Base-by-base conservation (phyloP, 2,329 filamentous ascomycete species). In the Fusarium penzigii region DNA sequence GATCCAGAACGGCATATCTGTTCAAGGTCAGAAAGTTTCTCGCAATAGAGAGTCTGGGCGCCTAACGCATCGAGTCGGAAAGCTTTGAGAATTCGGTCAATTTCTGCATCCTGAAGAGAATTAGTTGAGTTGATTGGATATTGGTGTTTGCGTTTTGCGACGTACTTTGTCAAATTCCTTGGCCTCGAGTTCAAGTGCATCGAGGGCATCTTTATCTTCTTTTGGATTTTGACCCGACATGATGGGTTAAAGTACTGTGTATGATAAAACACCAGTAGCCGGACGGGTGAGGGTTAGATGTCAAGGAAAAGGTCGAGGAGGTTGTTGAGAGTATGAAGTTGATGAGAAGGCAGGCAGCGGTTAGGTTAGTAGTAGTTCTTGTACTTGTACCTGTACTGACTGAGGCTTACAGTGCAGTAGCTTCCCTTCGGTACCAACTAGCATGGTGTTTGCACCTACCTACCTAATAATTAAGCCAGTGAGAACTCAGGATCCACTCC, bases 1-100 rank as follows among this genome's bases (percentile, higher is more conserved):
- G 88, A 72, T 95, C 94, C 42, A 99, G 87, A 44, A 99, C 91
- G 46, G 93, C 90, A 72, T 99, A 99, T 63, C 87, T 90, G 56
- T 46, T 16, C 12, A 9, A 17, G 13, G 8, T n/a, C 59, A 46
- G 59, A 53, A 43, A n/a, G 11, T 9, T 6, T n/a, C 43, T 10
- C 17, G 17, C n/a, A 1, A 16, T 13, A 29, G 34, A 51, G 39
- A 7, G 5, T 2, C 34, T 7, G 11, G 67, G 20, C 5, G 7
- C 7, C 77, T 63, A 69, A 81, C 78, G 82, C 82, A 69, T 85
- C 79, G 16, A 85, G 84, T 64, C 88, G 86, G 73, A 99, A 99
- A 44, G 92, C 90, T 66, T 88, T 89, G 62, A 96, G 81, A 63
- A 99, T 99, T 55, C 93, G 89, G 68, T 96, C 90, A 65, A 97